A percentile compares a stretch with the other conserved stretches of the same genome.
Evolutionary conservation across 306 rosid genomes (phyloP).

Genomic region (Vicia faba): DNA sequence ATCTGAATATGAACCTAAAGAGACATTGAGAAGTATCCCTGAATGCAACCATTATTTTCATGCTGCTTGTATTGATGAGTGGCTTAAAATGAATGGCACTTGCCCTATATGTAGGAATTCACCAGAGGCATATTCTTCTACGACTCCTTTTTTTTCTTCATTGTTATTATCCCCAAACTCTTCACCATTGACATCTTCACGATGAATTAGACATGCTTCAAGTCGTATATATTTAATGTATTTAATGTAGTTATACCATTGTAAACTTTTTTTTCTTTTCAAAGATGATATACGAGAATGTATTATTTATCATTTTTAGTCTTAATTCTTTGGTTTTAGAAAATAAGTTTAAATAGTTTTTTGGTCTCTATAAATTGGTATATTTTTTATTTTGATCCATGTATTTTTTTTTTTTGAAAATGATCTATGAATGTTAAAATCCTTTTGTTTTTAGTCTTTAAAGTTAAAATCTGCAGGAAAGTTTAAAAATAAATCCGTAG

Average conservation of each 20-base stretch:
- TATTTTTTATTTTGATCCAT: no score
- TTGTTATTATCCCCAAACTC: constrained; percentile 32
- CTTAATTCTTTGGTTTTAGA: neutral
- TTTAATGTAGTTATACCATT: neutral
- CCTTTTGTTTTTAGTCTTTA: no score
- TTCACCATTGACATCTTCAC: constrained; percentile 37
- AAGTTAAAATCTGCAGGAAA: no score
- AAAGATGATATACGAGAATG: neutral
- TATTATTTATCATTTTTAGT: neutral
- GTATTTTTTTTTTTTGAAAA: no score
- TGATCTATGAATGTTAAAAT: no score
- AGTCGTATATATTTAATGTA: neutral
- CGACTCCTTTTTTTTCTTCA: constrained; percentile 32
- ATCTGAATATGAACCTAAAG: constrained; percentile 71
- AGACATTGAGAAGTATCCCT: constrained; percentile 67
- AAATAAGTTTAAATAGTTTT: neutral
- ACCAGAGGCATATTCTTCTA: constrained; percentile 41
- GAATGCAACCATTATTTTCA: constrained; percentile 80
- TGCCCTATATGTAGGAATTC: constrained; percentile 80
- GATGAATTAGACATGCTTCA: neutral
- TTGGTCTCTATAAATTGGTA: no score
- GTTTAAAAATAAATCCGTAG: no score
- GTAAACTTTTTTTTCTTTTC: neutral
- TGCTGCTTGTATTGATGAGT: constrained; percentile 66
- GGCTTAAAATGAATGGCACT: constrained; percentile 74